These are phyloP conservation scores for Priceomyces melissophilus DNA, from an alignment of 805 yeast species.

Conservation along the genomic window DNA sequence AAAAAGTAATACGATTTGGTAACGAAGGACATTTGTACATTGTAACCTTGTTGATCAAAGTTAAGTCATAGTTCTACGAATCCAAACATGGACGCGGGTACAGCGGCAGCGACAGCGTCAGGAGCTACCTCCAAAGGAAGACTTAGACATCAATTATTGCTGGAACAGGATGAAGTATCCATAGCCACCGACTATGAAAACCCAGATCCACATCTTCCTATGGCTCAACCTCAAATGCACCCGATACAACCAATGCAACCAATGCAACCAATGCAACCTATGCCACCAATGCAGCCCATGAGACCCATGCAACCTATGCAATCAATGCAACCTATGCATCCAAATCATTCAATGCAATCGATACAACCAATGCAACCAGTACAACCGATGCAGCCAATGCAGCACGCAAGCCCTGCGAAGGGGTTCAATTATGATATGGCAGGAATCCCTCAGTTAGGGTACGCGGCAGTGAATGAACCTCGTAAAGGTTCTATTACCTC, in stretches of 20 bases:
- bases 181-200: slow-evolving; percentile 15
- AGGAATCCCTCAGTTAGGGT: not conserved
- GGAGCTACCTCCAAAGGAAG: slow-evolving; percentile 16
- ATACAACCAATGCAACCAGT: slow-evolving; percentile 1
- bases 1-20: too few species aligned
- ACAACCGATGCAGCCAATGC: slow-evolving; percentile 9
- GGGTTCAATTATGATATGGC: slow-evolving; percentile 3
- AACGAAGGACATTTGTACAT: too few species aligned
- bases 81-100: slow-evolving; percentile 21
- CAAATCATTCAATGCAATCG: slow-evolving; percentile 3
- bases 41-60: too few species aligned
- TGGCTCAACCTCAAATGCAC: slow-evolving; percentile 2
- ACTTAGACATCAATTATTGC: slow-evolving; percentile 32
- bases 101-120: slow-evolving; percentile 10
- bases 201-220: slow-evolving; percentile 9
- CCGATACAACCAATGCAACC: slow-evolving; percentile 1
- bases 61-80: not conserved
- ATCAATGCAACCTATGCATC: slow-evolving; percentile 4
- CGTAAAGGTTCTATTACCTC: slow-evolving; percentile 39
- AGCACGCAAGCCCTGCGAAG: slow-evolving; percentile 7
- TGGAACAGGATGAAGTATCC: slow-evolving; percentile 25
- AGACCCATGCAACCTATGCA: slow-evolving; percentile 4
- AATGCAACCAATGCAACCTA: not conserved
- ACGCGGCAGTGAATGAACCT: slow-evolving; percentile 12
- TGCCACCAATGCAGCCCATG: not conserved